A percentile compares a stretch with the other conserved stretches of the same genome.
phyloP scores from a whole-genome alignment of 495 filamentous ascomycete genomes.

The Neurospora sublineolata region DNA sequence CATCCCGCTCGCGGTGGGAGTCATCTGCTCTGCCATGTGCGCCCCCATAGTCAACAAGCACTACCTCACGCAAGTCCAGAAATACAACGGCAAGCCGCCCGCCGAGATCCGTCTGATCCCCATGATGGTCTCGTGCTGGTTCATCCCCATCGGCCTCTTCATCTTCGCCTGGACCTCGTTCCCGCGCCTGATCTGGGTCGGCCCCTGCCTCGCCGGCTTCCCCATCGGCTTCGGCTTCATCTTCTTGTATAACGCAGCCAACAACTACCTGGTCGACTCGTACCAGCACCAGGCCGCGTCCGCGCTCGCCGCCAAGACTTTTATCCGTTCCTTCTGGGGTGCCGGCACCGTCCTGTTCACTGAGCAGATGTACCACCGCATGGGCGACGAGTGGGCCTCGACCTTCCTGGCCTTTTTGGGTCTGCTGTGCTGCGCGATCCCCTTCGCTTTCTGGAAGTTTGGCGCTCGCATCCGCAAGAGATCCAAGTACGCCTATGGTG shows the following conservation, averaged over 20 bases:
- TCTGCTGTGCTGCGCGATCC: conserved; percentile 63
- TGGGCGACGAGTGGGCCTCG: conserved; percentile 67
- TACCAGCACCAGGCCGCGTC: conserved; percentile 80
- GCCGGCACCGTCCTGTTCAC: conserved; percentile 67
- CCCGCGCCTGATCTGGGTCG: conserved; percentile 52
- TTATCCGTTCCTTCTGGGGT: conserved; percentile 68
- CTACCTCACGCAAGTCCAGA: conserved; percentile 50
- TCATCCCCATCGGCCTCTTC: conserved; percentile 64
- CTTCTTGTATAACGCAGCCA: conserved; percentile 74
- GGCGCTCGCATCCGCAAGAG: conserved; percentile 54
- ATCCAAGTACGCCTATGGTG: conserved; percentile 55
- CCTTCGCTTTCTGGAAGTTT: conserved; percentile 64
- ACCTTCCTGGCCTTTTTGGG: conserved; percentile 59
- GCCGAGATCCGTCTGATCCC: conserved; percentile 67
- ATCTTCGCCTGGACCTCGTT: conserved; percentile 81
- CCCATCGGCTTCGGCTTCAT: conserved; percentile 79
- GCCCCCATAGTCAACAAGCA: conserved; percentile 64
- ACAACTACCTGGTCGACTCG: conserved; percentile 73
- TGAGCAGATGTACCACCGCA: conserved; percentile 61
- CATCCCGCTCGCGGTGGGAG: conserved; percentile 57
- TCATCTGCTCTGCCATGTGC: conserved; percentile 52
- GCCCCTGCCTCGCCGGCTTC: conserved; percentile 59
- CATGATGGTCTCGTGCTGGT: conserved; percentile 79
- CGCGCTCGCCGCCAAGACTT: conserved; percentile 76
- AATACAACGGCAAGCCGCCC: conserved; percentile 57